Percentiles rank a stretch among this genome's conserved stretches.
phyloP scores from a whole-genome alignment of 352 stramenopile genomes.

The Phytophthora brassicae region DNA sequence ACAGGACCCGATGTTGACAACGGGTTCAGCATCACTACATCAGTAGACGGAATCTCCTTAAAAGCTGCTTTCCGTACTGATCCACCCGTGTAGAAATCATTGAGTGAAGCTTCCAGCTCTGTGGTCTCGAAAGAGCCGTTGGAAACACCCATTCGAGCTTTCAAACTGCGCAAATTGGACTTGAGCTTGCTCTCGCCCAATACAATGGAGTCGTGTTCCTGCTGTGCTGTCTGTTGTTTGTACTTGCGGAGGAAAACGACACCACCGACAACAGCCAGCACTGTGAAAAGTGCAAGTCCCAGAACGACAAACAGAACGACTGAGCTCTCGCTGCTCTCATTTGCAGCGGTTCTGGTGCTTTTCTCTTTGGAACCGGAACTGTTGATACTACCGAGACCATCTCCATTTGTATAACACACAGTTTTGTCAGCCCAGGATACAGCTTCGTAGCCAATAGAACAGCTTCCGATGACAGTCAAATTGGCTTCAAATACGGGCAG shows the following conservation, averaged over 20 bases:
- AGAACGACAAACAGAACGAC: conserved; percentile 45
- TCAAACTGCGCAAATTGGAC: conserved; percentile 35
- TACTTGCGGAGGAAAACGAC: conserved; percentile 60
- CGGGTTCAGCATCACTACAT: conserved; percentile 43
- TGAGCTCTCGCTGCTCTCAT: conserved; percentile 22
- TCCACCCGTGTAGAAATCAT: conserved; percentile 42
- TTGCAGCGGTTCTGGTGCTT: conserved; percentile 34
- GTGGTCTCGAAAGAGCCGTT: conserved; percentile 26
- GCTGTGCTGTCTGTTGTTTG: conserved; percentile 49
- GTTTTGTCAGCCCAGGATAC: conserved; percentile 53
- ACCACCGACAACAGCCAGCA: conserved; percentile 51
- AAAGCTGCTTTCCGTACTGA: conserved; percentile 59
- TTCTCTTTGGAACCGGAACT: conserved; percentile 33
- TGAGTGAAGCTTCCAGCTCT: conserved; percentile 38
- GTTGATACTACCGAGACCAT: conserved; percentile 44
- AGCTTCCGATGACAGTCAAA: conserved; percentile 41
- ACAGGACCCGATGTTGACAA: conserved; percentile 52
- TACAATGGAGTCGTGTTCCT: conserved; percentile 32
- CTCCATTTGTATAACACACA: conserved; percentile 48
- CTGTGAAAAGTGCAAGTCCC: conserved; percentile 38
- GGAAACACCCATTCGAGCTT: conserved; percentile 28
- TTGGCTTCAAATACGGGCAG: conserved; percentile 52
- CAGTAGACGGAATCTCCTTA: conserved; percentile 46
- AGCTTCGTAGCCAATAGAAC: conserved; percentile 45
- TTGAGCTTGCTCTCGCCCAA: conserved; percentile 47